phyloP scores from a whole-genome alignment of 129 eudicot genomes.

The Lonicera japonica region DNA sequence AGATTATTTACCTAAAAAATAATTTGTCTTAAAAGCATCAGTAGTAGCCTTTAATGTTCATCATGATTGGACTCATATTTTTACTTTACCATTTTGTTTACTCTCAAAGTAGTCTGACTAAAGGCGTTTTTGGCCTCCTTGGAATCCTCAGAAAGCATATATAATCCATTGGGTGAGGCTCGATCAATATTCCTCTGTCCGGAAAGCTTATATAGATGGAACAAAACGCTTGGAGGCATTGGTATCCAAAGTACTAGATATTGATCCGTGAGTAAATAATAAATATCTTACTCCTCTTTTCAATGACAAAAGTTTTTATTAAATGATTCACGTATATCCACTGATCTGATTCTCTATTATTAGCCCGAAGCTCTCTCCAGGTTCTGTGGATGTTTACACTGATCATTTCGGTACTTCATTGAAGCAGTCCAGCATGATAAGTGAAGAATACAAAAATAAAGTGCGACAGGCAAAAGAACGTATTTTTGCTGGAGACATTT shows the following conservation, averaged over 20 bases:
- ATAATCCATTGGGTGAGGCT: slow-evolving; percentile 88
- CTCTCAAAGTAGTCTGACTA: no score
- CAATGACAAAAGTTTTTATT: neutral
- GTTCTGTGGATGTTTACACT: slow-evolving; percentile 45
- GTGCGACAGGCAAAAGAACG: slow-evolving; percentile 85
- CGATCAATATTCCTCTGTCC: slow-evolving; percentile 53
- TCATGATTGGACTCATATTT: neutral
- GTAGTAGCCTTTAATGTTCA: no score
- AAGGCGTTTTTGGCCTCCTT: slow-evolving; percentile 6
- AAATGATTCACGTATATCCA: neutral
- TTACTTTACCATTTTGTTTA: neutral
- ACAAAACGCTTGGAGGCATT: slow-evolving; percentile 51
- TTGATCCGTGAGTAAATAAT: slow-evolving; percentile 70
- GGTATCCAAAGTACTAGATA: slow-evolving; percentile 57
- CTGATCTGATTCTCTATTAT: slow-evolving; percentile 13
- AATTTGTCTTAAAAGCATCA: no score
- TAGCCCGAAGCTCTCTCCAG: slow-evolving; percentile 79
- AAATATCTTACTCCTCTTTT: neutral
- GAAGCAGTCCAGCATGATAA: slow-evolving; percentile 47
- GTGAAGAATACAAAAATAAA: slow-evolving; percentile 60
- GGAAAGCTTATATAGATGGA: slow-evolving; percentile 75
- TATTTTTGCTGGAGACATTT: slow-evolving; percentile 82
- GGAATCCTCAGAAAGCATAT: slow-evolving; percentile 58
- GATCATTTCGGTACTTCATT: slow-evolving; percentile 34
- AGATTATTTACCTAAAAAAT: no score